Percentiles rank a stretch among this genome's conserved stretches.
Evolutionary conservation across 306 rosid genomes (phyloP).

Genomic region (Fragaria iinumae): DNA sequence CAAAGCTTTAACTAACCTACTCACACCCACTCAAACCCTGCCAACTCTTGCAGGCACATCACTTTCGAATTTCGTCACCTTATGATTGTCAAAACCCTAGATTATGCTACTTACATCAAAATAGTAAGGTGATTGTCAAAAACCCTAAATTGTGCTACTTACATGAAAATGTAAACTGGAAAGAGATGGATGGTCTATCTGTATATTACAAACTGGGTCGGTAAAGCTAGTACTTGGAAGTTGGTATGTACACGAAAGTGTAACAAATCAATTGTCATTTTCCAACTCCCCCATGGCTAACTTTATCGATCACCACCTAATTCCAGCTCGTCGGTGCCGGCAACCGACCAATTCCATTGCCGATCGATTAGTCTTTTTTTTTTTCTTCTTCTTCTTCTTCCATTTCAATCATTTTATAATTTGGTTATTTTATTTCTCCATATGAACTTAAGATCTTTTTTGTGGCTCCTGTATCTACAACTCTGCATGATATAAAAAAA

Average conservation of each 20-base stretch:
- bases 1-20: not conserved
- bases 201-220: not conserved
- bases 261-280: not conserved
- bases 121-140: not conserved
- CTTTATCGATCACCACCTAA: conserved; percentile 1
- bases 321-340: conserved; percentile 1
- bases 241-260: not conserved
- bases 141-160: not conserved
- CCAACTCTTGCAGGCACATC: not conserved
- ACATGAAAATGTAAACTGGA: not conserved
- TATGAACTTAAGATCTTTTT: not conserved
- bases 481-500: not conserved
- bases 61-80: not conserved
- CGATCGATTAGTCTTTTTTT: not conserved
- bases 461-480: not conserved
- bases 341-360: conserved; percentile 30
- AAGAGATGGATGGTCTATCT: not conserved
- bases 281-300: conserved; percentile 15
- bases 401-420: not conserved
- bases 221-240: not conserved
- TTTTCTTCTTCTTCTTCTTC: not conserved
- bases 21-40: not conserved
- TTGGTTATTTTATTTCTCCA: not conserved
- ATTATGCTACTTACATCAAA: not conserved
- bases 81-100: not conserved